Conservation (phyloP, 352 stramenopile species). For the Elongisporangium prolatum region DNA sequence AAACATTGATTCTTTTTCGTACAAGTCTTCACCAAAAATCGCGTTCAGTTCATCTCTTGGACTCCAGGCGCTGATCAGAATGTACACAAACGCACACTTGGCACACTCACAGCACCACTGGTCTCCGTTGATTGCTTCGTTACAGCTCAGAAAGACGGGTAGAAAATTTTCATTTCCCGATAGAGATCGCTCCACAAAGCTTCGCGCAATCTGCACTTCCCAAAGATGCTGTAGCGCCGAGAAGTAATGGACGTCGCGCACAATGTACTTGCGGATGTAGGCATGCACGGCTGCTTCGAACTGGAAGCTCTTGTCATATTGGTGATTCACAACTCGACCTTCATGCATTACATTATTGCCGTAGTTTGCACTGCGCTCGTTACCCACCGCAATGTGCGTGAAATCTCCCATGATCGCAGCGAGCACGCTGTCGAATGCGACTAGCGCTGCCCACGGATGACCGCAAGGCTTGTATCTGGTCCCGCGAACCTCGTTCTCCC, state of each 20-base stretch:
- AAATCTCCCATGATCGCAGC: constrained; percentile 24
- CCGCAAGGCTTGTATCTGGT: constrained; percentile 24
- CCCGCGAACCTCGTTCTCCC: constrained; percentile 18
- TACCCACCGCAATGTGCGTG: constrained; percentile 29
- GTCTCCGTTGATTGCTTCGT: constrained; percentile 25
- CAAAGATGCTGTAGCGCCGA: constrained; percentile 36
- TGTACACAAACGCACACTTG: constrained; percentile 40
- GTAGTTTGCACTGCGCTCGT: constrained; percentile 34
- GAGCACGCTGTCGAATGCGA: constrained; percentile 34
- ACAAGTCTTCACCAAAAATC: constrained; percentile 31
- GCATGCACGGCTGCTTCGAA: constrained; percentile 24
- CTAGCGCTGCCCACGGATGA: constrained; percentile 31
- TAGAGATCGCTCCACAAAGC: constrained; percentile 24
- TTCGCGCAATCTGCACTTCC: constrained; percentile 37
- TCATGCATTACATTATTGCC: constrained; percentile 32
- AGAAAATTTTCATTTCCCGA: constrained; percentile 18
- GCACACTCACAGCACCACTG: constrained; percentile 37
- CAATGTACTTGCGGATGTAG: constrained; percentile 33
- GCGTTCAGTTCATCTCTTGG: constrained; percentile 14
- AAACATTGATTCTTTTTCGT: constrained; percentile 24
- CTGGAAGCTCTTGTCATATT: constrained; percentile 46
- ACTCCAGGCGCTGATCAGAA: constrained; percentile 33
- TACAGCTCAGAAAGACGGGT: constrained; percentile 38
- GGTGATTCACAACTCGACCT: constrained; percentile 31
- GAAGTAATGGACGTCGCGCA: constrained; percentile 35